Base-by-base conservation (phyloP, 177 flowering plant species). In the Tripterygium wilfordii region DNA sequence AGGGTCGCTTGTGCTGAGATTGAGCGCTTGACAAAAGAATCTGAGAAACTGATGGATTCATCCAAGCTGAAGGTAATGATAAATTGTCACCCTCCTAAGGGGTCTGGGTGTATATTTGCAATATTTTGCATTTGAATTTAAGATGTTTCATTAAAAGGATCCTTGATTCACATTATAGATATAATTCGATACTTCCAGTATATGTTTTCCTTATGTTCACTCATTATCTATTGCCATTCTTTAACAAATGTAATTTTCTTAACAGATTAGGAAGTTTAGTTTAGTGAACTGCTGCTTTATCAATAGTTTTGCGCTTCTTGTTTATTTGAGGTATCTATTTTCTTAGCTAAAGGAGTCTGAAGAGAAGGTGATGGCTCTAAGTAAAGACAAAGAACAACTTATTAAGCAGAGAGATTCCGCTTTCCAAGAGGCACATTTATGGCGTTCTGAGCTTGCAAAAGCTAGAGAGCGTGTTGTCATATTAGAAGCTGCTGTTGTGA, bases 381-480 rank as follows among this genome's bases (percentile, higher is more conserved):
- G 54, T 61, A 76, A 59, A 66, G 95, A 89, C 66, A 77, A 66
- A 52, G 97, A 89, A 33, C 80, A 78, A 51, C 49, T 89, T 42
- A 60, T 74, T n/a, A 81, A 74, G 68, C 90, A 89, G 65, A 78
- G 90, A 68, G 96, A 94, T 47, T 75, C 92, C 25, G 86, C 92
- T 35, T 13, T 66, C 57, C 84, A 76, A 54, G 97, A 89, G 62
- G 92, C 95, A 54, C 89, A 85, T 46, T 43, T 89, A 47, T 94
- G 97, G 99, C 96, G 99, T 40, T 70, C 88, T 57, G 99, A 94
- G 75, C 91, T 94, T 60, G 99, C 71, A 53, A 94, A 94, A 77
- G 96, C 99, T 60, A 79, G 92, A 64, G 99, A 94, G 26, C 90
- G 75, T 48, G 85, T 36, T 49, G 83, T 94, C 35, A 89, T 82